Conservation (phyloP, 129 eudicot species). For the Silybum marianum region DNA sequence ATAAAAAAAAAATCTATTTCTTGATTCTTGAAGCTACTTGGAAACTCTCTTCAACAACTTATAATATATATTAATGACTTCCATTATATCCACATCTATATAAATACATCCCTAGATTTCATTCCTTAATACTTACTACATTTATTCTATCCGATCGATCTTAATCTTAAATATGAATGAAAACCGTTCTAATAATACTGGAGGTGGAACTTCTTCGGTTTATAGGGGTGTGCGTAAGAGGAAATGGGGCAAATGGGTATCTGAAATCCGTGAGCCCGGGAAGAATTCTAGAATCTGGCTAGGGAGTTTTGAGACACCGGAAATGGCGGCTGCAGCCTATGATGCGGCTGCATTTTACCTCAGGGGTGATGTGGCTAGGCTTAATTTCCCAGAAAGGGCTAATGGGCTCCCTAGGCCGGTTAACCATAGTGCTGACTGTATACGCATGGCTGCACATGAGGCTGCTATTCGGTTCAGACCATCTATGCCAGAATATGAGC, state of each 20-base stretch:
- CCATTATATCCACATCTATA: constrained; percentile 40
- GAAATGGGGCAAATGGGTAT: constrained; percentile 76
- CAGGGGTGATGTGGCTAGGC: constrained; percentile 43
- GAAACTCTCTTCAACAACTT: constrained; percentile 37
- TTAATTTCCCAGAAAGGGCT: constrained; percentile 49
- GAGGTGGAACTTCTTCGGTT: constrained; percentile 44
- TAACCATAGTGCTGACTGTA: constrained; percentile 48
- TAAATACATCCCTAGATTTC: constrained; percentile 37
- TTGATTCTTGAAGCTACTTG: constrained; percentile 43
- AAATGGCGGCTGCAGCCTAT: constrained; percentile 63
- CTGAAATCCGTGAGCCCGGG: constrained; percentile 62
- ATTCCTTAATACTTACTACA: constrained; percentile 4
- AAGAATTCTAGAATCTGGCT: constrained; percentile 57
- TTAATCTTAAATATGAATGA: constrained; percentile 14
- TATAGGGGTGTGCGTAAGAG: constrained; percentile 60
- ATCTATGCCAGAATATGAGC: constrained; percentile 18
- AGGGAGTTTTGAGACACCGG: constrained; percentile 63
- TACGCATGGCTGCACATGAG: constrained; percentile 62
- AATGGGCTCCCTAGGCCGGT: constrained; percentile 45
- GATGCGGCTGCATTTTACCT: constrained; percentile 61
- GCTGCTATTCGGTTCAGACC: constrained; percentile 38
- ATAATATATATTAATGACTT: constrained; percentile 17
- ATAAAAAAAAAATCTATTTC: constrained; percentile 1
- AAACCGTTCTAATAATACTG: constrained; percentile 12
- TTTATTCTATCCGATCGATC: neutral